These are phyloP conservation scores for Tritrichomonas musculus DNA, from an alignment of 208 protist species.

Conservation along the genomic window DNA sequence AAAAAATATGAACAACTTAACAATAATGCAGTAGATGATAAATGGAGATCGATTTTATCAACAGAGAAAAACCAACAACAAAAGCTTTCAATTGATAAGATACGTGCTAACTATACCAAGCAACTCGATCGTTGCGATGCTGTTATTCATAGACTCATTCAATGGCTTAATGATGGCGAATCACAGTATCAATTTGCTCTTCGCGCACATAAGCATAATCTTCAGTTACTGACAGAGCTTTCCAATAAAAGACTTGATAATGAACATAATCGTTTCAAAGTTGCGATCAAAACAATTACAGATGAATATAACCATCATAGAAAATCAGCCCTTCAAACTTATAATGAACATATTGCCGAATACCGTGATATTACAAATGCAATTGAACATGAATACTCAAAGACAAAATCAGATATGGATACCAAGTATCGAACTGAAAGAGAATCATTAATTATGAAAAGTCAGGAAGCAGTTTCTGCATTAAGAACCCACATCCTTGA, in stretches of 20 bases:
- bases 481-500: background rate
- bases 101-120: background rate
- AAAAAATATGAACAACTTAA: background rate
- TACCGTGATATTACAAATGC: background rate
- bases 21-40: background rate
- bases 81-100: background rate
- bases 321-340: background rate
- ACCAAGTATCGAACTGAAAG: background rate
- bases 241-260: background rate
- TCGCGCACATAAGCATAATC: conserved; percentile 7
- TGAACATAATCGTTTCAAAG: conserved; percentile 5
- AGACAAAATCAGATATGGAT: background rate
- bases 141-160: background rate
- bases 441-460: background rate
- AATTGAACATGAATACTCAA: conserved; percentile 16
- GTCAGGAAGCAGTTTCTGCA: background rate
- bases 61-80: background rate
- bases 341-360: background rate
- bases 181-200: conserved; percentile 28
- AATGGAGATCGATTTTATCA: conserved; percentile 15
- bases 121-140: background rate
- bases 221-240: background rate
- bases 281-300: background rate
- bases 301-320: background rate
- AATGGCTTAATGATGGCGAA: conserved; percentile 24